phyloP scores from a whole-genome alignment of 176 grass and related monocot species.

The Oryza officinalis region DNA sequence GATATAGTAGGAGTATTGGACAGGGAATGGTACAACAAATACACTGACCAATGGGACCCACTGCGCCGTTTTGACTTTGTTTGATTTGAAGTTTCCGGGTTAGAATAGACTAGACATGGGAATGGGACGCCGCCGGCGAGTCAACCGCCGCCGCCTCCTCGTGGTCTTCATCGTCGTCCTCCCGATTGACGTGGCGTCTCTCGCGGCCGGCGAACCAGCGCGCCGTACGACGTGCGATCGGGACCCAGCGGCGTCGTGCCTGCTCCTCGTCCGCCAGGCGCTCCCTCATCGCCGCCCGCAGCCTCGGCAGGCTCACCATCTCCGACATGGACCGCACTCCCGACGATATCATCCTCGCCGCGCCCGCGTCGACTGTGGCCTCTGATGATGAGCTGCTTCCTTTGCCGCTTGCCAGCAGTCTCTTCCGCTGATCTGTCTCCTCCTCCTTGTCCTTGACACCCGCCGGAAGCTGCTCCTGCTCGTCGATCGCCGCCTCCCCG shows the following conservation, averaged over 20 bases:
- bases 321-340: constrained; percentile 85
- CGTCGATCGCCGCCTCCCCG: not conserved
- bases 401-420: constrained; percentile 31
- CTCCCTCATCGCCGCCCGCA: constrained; percentile 24
- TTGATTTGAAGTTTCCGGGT: not conserved
- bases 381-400: not conserved
- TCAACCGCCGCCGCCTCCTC: not conserved
- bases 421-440: constrained; percentile 64
- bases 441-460: constrained; percentile 32
- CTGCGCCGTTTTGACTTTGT: not conserved
- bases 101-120: not conserved
- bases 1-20: no score
- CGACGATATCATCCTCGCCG: constrained; percentile 46
- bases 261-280: constrained; percentile 48
- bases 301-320: constrained; percentile 69
- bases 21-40: not conserved
- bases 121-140: not conserved
- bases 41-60: not conserved
- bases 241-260: constrained; percentile 56
- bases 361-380: constrained; percentile 6
- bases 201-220: constrained; percentile 58
- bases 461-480: no score
- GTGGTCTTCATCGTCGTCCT: not conserved
- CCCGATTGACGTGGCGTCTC: not conserved
- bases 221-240: constrained; percentile 78